Conservation (phyloP, 2,329 filamentous ascomycete species). For the Sphaerostilbella broomeana region DNA sequence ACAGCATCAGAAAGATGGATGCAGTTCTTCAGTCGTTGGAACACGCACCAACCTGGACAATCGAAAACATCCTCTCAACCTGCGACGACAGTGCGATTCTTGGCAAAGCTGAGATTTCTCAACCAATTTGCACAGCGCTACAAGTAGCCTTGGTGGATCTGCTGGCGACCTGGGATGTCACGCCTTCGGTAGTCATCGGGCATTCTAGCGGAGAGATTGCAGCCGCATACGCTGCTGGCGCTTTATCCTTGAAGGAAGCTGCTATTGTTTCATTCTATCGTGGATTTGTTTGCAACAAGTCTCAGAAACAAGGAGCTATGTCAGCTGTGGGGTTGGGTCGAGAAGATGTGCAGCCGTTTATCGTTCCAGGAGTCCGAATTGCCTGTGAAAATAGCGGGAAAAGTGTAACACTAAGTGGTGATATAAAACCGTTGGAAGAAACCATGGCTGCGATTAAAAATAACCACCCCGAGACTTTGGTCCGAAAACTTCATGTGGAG, state of each 20-base stretch:
- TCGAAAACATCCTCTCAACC: constrained; percentile 2
- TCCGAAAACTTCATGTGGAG: neutral
- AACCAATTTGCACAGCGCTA: constrained; percentile 26
- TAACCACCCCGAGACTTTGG: neutral
- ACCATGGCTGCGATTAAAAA: neutral
- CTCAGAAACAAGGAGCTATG: constrained; percentile 17
- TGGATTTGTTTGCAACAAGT: constrained; percentile 11
- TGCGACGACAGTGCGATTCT: neutral
- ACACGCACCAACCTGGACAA: constrained; percentile 1
- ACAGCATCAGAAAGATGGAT: constrained; percentile 7
- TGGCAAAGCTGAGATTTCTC: constrained; percentile 19
- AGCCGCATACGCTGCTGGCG: constrained; percentile 22
- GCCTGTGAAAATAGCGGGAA: constrained; percentile 19
- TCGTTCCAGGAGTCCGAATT: constrained; percentile 15
- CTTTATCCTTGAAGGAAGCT: constrained; percentile 13
- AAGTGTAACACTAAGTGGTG: constrained; percentile 19
- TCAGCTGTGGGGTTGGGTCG: constrained; percentile 18
- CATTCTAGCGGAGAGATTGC: constrained; percentile 29
- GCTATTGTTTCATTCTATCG: constrained; percentile 17
- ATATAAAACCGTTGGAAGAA: constrained; percentile 13
- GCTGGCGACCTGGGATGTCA: constrained; percentile 24
- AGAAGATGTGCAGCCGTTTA: constrained; percentile 4
- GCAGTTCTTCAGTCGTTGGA: neutral
- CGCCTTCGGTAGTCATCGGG: constrained; percentile 32
- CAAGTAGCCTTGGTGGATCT: constrained; percentile 31